phyloP scores from a whole-genome alignment of 1,284 basidiomycete genomes.

The Peniophora sp. region DNA sequence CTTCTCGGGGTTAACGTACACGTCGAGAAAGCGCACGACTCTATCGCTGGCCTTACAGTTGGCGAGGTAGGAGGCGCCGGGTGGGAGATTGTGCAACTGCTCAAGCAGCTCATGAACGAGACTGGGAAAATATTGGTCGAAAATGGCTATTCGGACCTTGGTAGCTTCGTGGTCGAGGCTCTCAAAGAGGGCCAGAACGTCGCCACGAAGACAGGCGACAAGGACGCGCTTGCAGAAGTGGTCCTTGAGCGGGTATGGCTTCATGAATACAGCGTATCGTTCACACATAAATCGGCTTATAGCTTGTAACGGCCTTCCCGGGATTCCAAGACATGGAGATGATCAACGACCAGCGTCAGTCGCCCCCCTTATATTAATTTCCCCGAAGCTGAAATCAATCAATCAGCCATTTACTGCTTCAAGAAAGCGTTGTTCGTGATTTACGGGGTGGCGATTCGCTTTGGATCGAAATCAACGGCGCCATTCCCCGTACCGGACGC shows the following conservation, averaged over 20 bases:
- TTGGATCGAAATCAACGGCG: conserved; percentile 38
- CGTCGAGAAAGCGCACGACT: conserved; percentile 63
- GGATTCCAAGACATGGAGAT: conserved; percentile 68
- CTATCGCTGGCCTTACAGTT: conserved; percentile 62
- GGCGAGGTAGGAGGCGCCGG: conserved; percentile 71
- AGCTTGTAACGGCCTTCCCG: conserved; percentile 71
- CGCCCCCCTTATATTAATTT: neutral
- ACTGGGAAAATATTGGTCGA: conserved; percentile 62
- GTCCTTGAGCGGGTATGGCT: conserved; percentile 52
- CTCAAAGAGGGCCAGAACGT: conserved; percentile 47
- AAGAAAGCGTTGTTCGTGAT: conserved; percentile 85
- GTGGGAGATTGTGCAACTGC: conserved; percentile 63
- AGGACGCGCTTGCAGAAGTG: conserved; percentile 40
- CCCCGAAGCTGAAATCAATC: neutral
- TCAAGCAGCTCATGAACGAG: conserved; percentile 58
- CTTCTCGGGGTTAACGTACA: conserved; percentile 64
- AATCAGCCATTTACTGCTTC: conserved; percentile 72
- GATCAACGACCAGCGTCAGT: conserved; percentile 57
- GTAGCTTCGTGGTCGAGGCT: conserved; percentile 63
- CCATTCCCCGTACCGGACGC: conserved; percentile 60
- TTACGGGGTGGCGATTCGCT: conserved; percentile 59
- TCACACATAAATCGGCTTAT: conserved; percentile 1
- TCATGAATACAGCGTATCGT: conserved; percentile 6
- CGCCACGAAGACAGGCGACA: conserved; percentile 21
- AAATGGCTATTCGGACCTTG: conserved; percentile 63